Conservation (phyloP, 176 grass and related monocot genomes). For the Lolium perenne region DNA sequence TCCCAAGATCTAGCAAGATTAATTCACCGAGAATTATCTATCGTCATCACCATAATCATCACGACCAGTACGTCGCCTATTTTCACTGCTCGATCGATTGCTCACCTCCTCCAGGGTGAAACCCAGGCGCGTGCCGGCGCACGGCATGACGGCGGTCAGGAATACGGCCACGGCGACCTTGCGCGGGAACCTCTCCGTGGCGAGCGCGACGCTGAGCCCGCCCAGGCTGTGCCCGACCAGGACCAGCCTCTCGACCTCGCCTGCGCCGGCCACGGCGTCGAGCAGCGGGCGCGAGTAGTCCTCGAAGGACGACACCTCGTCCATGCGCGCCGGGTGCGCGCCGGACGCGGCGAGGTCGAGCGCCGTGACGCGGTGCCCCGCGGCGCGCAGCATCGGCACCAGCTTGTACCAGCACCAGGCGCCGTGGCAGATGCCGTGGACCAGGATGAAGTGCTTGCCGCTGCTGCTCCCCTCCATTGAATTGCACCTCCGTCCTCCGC, state of each 20-base stretch:
- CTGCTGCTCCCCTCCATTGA: constrained; percentile 18
- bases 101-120: constrained; percentile 35
- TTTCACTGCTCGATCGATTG: not conserved
- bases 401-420: constrained; percentile 76
- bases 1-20: constrained; percentile 30
- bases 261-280: constrained; percentile 30
- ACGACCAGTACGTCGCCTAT: not conserved
- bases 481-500: not conserved
- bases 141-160: constrained; percentile 45
- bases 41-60: not conserved
- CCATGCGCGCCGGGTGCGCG: constrained; percentile 44
- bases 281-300: constrained; percentile 62
- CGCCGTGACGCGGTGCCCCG: constrained; percentile 53
- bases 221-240: constrained; percentile 63
- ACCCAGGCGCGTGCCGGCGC: constrained; percentile 36
- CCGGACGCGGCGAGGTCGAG: constrained; percentile 59
- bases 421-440: constrained; percentile 57
- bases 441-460: constrained; percentile 57
- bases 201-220: constrained; percentile 50
- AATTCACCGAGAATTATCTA: too few relatives aligned
- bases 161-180: constrained; percentile 61
- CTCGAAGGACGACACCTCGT: constrained; percentile 60
- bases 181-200: constrained; percentile 50
- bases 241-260: constrained; percentile 45
- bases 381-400: constrained; percentile 26